Evolutionary conservation across 305 asterid species (phyloP).

Genomic region (Fraxinus sp.): DNA sequence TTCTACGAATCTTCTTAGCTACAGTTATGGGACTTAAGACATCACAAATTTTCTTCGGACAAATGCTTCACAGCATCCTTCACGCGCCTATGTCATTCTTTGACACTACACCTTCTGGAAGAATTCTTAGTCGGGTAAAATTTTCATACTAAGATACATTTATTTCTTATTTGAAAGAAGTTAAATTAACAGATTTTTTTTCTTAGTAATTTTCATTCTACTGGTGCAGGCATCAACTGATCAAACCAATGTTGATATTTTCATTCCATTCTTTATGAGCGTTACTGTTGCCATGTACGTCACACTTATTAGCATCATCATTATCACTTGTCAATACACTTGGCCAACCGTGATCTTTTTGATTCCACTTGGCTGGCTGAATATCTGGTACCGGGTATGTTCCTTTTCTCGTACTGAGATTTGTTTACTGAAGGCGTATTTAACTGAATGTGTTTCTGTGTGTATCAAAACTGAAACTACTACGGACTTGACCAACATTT

Average conservation of each 20-base stretch:
- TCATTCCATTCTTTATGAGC: slow-evolving; percentile 70
- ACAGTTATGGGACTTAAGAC: slow-evolving; percentile 85
- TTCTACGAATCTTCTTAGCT: slow-evolving; percentile 47
- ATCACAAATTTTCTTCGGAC: slow-evolving; percentile 75
- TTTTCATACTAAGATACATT: slow-evolving; percentile 2
- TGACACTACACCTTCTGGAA: slow-evolving; percentile 98
- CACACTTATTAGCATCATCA: slow-evolving; percentile 61
- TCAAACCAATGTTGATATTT: slow-evolving; percentile 81
- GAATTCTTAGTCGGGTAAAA: slow-evolving; percentile 88
- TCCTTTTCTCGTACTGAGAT: not conserved
- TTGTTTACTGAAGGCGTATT: not conserved
- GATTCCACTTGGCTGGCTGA: slow-evolving; percentile 92
- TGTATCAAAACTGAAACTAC: not conserved
- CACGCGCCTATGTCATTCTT: slow-evolving; percentile 99
- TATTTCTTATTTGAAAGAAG: not conserved
- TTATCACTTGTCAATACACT: slow-evolving; percentile 83
- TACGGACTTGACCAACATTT: not conserved
- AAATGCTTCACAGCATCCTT: slow-evolving; percentile 71
- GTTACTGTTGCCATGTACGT: slow-evolving; percentile 53
- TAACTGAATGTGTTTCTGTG: not conserved
- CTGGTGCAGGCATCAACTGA: slow-evolving; percentile 85
- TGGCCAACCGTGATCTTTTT: slow-evolving; percentile 81
- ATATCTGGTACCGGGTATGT: slow-evolving; percentile 85
- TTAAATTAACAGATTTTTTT: not conserved
- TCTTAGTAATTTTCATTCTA: not conserved